These are phyloP conservation scores for Diaporthe caulivora DNA, from an alignment of 2,329 filamentous ascomycete species.

Conservation along the genomic window DNA sequence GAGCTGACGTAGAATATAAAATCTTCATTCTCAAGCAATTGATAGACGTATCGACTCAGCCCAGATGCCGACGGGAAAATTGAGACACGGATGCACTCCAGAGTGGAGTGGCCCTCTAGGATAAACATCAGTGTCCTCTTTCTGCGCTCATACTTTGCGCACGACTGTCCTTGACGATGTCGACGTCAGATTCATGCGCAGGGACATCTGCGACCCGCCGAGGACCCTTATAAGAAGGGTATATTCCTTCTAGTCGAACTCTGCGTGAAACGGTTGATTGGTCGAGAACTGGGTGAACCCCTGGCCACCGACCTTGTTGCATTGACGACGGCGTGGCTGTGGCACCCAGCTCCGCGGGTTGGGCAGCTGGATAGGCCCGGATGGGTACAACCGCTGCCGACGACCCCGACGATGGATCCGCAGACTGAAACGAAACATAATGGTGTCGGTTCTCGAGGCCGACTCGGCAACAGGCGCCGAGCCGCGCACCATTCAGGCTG, in stretches of 20 bases:
- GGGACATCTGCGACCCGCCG: background rate
- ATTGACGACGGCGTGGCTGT: slow-evolving; percentile 30
- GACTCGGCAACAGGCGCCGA: slow-evolving; percentile 11
- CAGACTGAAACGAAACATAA: slow-evolving; percentile 21
- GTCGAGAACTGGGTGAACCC: slow-evolving; percentile 6
- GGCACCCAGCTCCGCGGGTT: slow-evolving; percentile 7
- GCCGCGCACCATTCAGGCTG: background rate
- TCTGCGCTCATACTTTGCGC: background rate
- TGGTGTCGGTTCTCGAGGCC: slow-evolving; percentile 10
- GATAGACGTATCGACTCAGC: slow-evolving; percentile 8
- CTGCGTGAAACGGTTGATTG: slow-evolving; percentile 15
- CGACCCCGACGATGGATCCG: background rate
- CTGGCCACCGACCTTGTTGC: slow-evolving; percentile 2
- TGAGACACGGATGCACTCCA: slow-evolving; percentile 3
- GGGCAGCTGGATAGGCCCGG: background rate
- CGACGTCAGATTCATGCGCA: slow-evolving; percentile 27
- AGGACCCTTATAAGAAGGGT: slow-evolving; percentile 1
- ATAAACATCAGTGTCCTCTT: slow-evolving; percentile 1
- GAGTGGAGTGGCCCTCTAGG: slow-evolving; percentile 1
- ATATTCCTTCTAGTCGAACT: slow-evolving; percentile 25
- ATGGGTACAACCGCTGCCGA: background rate
- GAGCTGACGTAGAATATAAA: background rate
- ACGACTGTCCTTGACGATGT: slow-evolving; percentile 17
- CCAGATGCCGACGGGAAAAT: slow-evolving; percentile 13
- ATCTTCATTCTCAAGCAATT: background rate